These are phyloP conservation scores for Colletotrichum simmondsii DNA, from an alignment of 2,329 filamentous ascomycete species.

Conservation along the genomic window DNA sequence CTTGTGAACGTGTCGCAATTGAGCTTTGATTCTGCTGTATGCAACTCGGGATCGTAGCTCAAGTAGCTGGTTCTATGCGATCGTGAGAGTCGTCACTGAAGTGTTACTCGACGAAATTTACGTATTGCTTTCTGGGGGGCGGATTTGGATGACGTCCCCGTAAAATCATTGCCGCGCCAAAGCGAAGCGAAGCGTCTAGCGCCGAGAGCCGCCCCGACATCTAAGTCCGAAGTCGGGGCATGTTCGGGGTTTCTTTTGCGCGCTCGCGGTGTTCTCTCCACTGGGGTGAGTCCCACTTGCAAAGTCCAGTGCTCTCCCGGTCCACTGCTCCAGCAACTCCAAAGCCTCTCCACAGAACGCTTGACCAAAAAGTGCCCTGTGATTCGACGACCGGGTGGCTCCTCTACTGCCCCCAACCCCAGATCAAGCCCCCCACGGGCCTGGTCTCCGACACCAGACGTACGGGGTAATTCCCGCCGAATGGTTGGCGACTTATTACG, in stretches of 20 bases:
- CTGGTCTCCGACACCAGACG: slow-evolving; percentile 20
- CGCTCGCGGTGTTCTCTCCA: slow-evolving; percentile 26
- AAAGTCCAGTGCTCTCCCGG: background rate
- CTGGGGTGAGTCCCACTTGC: background rate
- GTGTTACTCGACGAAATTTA: slow-evolving; percentile 19
- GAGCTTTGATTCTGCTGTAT: background rate
- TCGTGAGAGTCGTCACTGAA: background rate
- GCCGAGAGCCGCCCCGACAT: slow-evolving; percentile 28
- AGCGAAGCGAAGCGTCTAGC: slow-evolving; percentile 27
- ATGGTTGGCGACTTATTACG: slow-evolving; percentile 32
- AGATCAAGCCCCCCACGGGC: slow-evolving; percentile 19
- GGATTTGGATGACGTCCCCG: slow-evolving; percentile 29
- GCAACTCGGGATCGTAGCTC: background rate
- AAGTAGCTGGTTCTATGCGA: background rate
- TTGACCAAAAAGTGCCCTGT: slow-evolving; percentile 31
- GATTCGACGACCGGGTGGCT: slow-evolving; percentile 23
- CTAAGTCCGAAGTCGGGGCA: slow-evolving; percentile 21
- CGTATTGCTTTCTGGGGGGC: background rate
- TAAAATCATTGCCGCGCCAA: slow-evolving; percentile 29
- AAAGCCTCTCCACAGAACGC: background rate
- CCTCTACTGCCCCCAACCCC: slow-evolving; percentile 26
- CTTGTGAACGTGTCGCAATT: background rate
- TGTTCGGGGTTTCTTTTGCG: slow-evolving; percentile 11
- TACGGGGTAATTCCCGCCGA: slow-evolving; percentile 41
- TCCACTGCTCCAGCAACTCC: background rate